Evolutionary conservation across 306 rosid genomes (phyloP), one percentile per base, ranked within the genome.

Genomic region (Pyrus bretschneideri): DNA sequence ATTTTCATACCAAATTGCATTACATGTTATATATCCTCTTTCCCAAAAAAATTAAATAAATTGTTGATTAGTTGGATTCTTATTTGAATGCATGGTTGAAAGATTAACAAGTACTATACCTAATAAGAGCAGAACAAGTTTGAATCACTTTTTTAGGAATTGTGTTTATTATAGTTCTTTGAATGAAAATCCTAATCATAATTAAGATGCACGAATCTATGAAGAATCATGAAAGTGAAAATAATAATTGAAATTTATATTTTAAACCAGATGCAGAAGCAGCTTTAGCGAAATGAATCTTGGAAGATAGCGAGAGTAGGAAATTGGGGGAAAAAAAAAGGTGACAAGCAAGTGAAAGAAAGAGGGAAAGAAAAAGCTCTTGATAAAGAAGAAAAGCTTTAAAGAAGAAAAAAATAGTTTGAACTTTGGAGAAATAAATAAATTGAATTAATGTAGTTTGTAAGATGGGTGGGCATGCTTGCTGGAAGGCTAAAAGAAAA

Each of bases 331-430:
- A 57, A 15, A 52, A 52, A 57, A 70, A 82, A 81, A 76, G 82
- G 63, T 51, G 74, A 62, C 46, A 62, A 73, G 60, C 79, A 70
- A 70, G 70, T 76, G 67, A 73, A 71, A 22, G 71, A 49, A 82
- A 61, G 70, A 72, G 42, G 49, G 62, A 67, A 73, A 60, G 57
- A 44, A 35, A 75, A 74, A 68, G 70, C 68, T 71, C 72, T 67
- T 40, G 78, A 80, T 75, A 87, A 87, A 82, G 85, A 78, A 80
- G 74, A 72, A 81, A 72, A 81, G 70, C 75, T 82, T 87, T 51
- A 74, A 83, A 75, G 70, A 78, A 69, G 72, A 73, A 73, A 31
- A 57, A 76, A 58, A 38, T 69, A 33, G 46, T 66, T 66, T 4
- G 11, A 14, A 27, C 21, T 63, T 63, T 29, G 51, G 35, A 66